Base-by-base conservation (phyloP, 2,329 filamentous ascomycete genomes). In the Epichloe gansuensis region DNA sequence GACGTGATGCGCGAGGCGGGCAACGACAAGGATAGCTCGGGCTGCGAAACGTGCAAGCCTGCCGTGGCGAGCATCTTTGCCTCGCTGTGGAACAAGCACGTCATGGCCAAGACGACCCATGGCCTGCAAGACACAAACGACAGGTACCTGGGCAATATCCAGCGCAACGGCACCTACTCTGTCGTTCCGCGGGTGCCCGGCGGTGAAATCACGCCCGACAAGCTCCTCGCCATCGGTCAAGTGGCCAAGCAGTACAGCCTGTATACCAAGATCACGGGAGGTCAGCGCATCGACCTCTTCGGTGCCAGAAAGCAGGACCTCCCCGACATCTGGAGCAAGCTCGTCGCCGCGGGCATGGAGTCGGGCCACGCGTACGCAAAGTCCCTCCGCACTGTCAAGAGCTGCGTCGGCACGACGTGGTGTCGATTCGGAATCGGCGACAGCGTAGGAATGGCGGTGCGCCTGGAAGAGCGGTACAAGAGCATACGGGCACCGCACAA, bases 71-170 rank as follows among this genome's bases (percentile, higher is more conserved):
- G 83, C 49, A 94, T 95, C 59, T 79, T 94, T 48, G 77, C 88
- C 0, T 88, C 85, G 25, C 72, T 94, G 3, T 95, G 83, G 76
- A 95, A 95, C 68, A 80, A 82, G 56, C 88, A 93, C 63, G 75
- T 95, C 57, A 83, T 95, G 74, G 81, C 87, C 58, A 75, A 77
- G 54, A 74, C 81, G 0, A 72, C 78, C 3, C 80, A 88, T 63
- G 87, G 87, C 23, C 75, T 95, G 0, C 90, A 95, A 67, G 90
- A 95, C 55, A 95, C 90, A 5, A 95, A 95, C 65, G 91, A 95
- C 67, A 77, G 84, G 45, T 95, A 87, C 67, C 72, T 95, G 48
- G 90, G 82, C 50, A 95, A 95, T 65, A 93, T 95, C 52, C 90
- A 95, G 67, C 80, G 90, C 39, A 90, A 95, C 67, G 90, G 90